A percentile compares a stretch with the other conserved stretches of the same genome.
Conservation (phyloP, 257 asterid genomes). For the Echites panduratus region DNA sequence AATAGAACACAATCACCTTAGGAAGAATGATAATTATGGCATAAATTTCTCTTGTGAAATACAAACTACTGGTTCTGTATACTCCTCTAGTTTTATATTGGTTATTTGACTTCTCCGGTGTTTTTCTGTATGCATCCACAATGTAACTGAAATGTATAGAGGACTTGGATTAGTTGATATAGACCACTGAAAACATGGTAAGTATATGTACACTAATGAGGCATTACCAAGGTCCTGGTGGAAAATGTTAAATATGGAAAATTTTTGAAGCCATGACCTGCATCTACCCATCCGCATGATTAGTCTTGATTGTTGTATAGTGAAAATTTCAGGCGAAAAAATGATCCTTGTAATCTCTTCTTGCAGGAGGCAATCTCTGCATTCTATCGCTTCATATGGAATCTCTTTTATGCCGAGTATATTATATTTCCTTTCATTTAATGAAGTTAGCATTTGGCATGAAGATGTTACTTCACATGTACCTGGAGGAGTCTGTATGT, state of each 20-base stretch:
- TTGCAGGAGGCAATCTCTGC: slow-evolving; percentile 86
- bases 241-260: not conserved
- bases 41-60: not conserved
- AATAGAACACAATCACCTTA: not conserved
- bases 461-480: slow-evolving; percentile 21
- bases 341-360: slow-evolving; percentile 4
- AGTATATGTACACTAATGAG: not conserved
- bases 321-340: not conserved
- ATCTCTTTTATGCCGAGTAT: slow-evolving; percentile 88
- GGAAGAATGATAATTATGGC: not conserved
- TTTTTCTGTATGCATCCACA: not conserved
- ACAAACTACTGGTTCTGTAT: not conserved
- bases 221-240: not conserved
- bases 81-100: not conserved
- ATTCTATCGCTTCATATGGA: slow-evolving; percentile 84
- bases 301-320: not conserved
- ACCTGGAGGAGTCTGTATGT: slow-evolving; percentile 7
- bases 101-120: not conserved
- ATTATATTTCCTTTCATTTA: slow-evolving; percentile 78
- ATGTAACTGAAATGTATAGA: not conserved
- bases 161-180: not conserved
- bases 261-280: not conserved
- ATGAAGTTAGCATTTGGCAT: slow-evolving; percentile 13
- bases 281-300: not conserved
- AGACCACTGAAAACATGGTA: not conserved